A percentile compares a stretch with the other conserved stretches of the same genome.
phyloP scores from a whole-genome alignment of 495 filamentous ascomycete genomes.

The Tuber indicum region DNA sequence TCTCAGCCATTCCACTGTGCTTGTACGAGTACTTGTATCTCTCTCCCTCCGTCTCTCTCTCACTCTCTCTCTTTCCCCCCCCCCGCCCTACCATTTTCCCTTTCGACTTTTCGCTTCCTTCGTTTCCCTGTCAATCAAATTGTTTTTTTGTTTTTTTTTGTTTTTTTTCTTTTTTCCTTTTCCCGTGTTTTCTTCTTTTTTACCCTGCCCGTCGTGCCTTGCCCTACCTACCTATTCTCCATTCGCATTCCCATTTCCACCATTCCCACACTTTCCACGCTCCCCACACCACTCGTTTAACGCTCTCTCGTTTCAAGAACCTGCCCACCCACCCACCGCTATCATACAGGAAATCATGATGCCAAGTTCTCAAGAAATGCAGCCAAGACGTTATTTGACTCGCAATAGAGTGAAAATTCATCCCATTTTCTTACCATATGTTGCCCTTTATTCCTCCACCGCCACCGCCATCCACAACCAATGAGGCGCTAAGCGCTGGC shows the following conservation, averaged over 20 bases:
- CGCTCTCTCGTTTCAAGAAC: conserved; percentile 6
- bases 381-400: conserved; percentile 2
- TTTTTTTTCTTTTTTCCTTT: neutral
- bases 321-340: neutral
- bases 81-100: neutral
- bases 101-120: neutral
- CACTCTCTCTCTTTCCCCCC: too few relatives aligned
- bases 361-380: neutral
- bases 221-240: neutral
- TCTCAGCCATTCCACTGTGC: neutral
- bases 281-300: conserved; percentile 3
- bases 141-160: neutral
- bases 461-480: conserved; percentile 31
- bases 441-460: conserved; percentile 12
- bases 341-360: neutral
- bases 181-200: neutral
- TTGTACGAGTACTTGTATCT: too few relatives aligned
- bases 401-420: neutral
- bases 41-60: neutral
- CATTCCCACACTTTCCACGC: neutral
- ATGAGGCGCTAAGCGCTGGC: conserved; percentile 19
- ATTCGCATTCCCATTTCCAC: neutral
- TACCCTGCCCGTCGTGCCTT: neutral
- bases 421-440: neutral
- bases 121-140: neutral